Evolutionary conservation across 2,329 filamentous ascomycete species (phyloP), one percentile per base, ranked within the genome.

Genomic region (Dryadomyces quercus-mongolicae): DNA sequence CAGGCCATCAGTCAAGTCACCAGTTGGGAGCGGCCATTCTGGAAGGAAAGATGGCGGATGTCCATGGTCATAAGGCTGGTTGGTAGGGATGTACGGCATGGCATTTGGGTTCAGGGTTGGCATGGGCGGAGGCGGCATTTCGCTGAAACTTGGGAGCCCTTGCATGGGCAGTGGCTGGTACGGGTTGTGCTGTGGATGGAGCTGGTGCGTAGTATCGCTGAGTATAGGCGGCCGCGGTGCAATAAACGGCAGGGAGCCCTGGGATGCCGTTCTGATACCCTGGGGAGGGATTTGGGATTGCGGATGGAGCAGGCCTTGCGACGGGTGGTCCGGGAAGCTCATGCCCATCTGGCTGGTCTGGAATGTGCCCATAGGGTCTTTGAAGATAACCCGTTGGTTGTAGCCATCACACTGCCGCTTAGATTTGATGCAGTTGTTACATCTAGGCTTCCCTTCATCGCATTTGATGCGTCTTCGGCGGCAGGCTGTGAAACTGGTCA

Each of bases 401-500:
- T 93, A 93, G 53, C 88, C 88, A 67, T 93, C 87, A 66, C 88
- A 94, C 60, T 82, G 75, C 15, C 88, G 79, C 68, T 91, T 92
- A 18, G 87, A 92, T 65, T 92, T 93, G 71, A 86, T 82, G 70
- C 88, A 94, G 64, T 94, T 94, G 63, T 78, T 82, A 69, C 88
- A 93, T 31, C 78, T 85, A 25, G 88, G 88, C 51, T 85, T 80
- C 63, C 89, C 88, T 67, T 97, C 93, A 58, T 93, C 93, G 68
- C 93, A 98, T 70, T 97, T 98, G 70, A 98, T 97, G 58, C 93
- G 86, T 53, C 93, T 85, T 70, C 88, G 92, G 59, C 93, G 86
- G 70, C 93, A 98, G 55, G 93, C 87, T 91, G 47, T 21, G 59
- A 57, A 52, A 60, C 56, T 55, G 48, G 50, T 55, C 49, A 62